These are phyloP conservation scores for Metarhizium brunneum DNA, from an alignment of 2,329 filamentous ascomycete species.

Conservation along the genomic window DNA sequence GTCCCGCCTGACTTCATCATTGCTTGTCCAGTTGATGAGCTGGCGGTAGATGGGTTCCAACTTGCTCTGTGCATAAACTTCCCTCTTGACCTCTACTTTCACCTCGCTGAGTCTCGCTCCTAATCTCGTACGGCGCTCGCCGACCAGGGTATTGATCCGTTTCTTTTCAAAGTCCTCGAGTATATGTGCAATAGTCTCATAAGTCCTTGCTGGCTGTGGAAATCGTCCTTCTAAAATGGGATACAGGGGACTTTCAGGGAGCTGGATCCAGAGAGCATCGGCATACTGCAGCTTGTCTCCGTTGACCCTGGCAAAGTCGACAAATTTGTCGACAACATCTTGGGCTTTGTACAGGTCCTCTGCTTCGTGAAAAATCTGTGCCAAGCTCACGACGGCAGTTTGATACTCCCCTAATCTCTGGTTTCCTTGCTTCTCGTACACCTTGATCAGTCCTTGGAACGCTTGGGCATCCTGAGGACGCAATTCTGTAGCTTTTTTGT, in stretches of 20 bases:
- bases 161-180: conserved; percentile 81
- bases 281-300: conserved; percentile 68
- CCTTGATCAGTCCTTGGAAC: conserved; percentile 80
- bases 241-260: conserved; percentile 78
- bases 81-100: conserved; percentile 75
- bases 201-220: conserved; percentile 69
- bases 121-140: conserved; percentile 76
- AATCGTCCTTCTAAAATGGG: conserved; percentile 74
- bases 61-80: conserved; percentile 66
- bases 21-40: conserved; percentile 80
- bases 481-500: conserved; percentile 60
- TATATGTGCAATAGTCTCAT: conserved; percentile 73
- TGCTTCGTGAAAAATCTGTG: conserved; percentile 60
- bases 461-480: conserved; percentile 72
- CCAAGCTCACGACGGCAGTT: conserved; percentile 61
- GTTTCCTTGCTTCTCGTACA: conserved; percentile 71
- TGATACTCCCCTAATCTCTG: conserved; percentile 67
- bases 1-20: conserved; percentile 73
- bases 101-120: conserved; percentile 79
- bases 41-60: conserved; percentile 74
- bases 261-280: conserved; percentile 62
- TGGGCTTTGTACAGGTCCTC: conserved; percentile 56
- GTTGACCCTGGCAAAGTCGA: conserved; percentile 61
- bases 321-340: conserved; percentile 69
- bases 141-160: conserved; percentile 81